Evolutionary conservation across 768 basidiomycete species (phyloP).

Genomic region (Boletus reticulatus): DNA sequence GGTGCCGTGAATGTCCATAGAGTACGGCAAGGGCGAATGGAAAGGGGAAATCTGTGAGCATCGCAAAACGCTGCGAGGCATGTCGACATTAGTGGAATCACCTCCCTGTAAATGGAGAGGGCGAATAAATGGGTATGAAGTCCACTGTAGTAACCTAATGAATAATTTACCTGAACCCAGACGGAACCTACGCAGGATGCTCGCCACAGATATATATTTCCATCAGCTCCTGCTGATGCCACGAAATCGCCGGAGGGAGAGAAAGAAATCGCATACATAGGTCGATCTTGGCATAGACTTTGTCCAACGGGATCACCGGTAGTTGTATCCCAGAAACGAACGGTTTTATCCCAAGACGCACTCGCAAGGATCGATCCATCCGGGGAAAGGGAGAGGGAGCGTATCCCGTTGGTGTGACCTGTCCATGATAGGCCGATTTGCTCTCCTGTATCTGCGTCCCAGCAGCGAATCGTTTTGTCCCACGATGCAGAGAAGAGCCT

Average conservation of each 20-base stretch:
- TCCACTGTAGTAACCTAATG: too few species aligned
- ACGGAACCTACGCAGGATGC: too few species aligned
- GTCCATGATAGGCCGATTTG: background rate
- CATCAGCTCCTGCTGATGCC: background rate
- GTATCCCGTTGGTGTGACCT: background rate
- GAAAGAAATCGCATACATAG: background rate
- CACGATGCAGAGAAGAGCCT: background rate
- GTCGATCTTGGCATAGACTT: background rate
- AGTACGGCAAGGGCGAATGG: background rate
- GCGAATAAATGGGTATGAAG: too few species aligned
- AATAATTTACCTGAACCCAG: too few species aligned
- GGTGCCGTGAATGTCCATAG: too few species aligned
- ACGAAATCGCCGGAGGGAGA: background rate
- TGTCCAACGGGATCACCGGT: background rate
- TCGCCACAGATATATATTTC: background rate
- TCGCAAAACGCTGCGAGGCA: too few species aligned
- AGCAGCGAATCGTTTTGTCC: background rate
- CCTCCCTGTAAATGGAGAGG: too few species aligned
- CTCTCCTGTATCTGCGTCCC: background rate
- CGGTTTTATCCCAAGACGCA: background rate
- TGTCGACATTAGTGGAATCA: too few species aligned
- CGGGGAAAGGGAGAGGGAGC: background rate
- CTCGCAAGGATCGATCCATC: constrained; percentile 3
- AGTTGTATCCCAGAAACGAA: constrained; percentile 3
- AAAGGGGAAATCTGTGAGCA: background rate